These are phyloP conservation scores for Pythium volutum DNA, from an alignment of 352 stramenopile genomes.

Conservation along the genomic window DNA sequence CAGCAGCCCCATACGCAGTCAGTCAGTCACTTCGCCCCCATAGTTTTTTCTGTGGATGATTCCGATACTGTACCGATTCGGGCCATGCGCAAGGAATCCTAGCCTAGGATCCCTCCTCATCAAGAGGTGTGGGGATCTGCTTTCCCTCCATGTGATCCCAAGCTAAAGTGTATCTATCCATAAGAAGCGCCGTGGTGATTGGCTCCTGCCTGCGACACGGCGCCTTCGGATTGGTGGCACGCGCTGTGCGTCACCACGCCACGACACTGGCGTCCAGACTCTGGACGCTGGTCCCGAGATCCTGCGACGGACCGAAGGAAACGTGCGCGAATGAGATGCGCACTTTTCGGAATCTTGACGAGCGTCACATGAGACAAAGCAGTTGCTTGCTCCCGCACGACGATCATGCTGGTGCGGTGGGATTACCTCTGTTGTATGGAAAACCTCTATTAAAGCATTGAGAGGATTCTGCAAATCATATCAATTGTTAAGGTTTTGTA, in stretches of 20 bases:
- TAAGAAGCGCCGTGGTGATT: constrained; percentile 3
- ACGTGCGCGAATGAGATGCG: constrained; percentile 6
- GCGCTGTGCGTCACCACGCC: constrained; percentile 5
- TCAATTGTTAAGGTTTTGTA: background rate
- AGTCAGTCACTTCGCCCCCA: constrained; percentile 10
- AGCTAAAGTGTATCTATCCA: background rate
- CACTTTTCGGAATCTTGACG: background rate
- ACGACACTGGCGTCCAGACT: background rate
- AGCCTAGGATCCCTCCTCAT: too few relatives aligned
- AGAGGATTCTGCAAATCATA: background rate
- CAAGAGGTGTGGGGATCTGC: too few relatives aligned
- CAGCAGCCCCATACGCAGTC: background rate
- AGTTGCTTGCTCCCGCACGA: background rate
- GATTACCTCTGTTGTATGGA: background rate
- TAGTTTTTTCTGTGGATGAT: background rate
- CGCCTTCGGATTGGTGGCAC: constrained; percentile 1
- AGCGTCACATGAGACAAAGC: constrained; percentile 13
- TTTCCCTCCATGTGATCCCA: background rate
- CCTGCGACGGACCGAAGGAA: background rate
- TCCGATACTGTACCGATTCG: background rate
- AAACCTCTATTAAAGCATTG: too few relatives aligned
- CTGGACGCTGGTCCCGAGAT: too few relatives aligned
- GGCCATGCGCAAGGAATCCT: background rate
- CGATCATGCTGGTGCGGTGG: background rate
- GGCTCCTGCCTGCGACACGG: background rate